phyloP scores from a whole-genome alignment of 805 yeast species.

The Wickerhamomyces tratensis region DNA sequence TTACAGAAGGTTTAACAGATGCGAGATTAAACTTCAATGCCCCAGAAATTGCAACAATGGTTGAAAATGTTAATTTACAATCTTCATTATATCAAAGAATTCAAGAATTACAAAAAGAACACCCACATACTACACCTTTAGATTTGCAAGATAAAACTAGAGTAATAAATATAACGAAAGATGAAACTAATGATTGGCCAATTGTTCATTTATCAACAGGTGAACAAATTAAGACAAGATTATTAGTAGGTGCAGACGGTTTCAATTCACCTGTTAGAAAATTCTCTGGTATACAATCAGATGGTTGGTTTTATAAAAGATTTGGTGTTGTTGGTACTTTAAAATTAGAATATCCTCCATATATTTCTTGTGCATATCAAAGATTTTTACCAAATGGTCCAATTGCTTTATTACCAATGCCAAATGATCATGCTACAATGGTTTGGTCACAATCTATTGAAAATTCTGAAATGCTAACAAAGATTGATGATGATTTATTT shows the following conservation, averaged over 20 bases:
- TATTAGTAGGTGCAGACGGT: conserved; percentile 95
- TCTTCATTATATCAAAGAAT: conserved; percentile 53
- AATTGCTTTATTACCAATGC: conserved; percentile 81
- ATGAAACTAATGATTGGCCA: conserved; percentile 58
- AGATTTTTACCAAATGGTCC: conserved; percentile 90
- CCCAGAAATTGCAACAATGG: conserved; percentile 69
- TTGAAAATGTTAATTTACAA: conserved; percentile 81
- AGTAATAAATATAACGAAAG: conserved; percentile 44
- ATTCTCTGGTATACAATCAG: conserved; percentile 69
- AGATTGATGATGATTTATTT: conserved; percentile 53
- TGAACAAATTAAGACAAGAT: conserved; percentile 48
- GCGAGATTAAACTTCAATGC: conserved; percentile 67
- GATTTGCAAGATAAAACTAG: conserved; percentile 56
- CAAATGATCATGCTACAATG: conserved; percentile 77
- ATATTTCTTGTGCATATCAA: conserved; percentile 80
- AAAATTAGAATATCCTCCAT: conserved; percentile 63
- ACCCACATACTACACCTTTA: conserved; percentile 16
- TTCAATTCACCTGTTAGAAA: conserved; percentile 86
- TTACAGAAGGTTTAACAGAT: conserved; percentile 74
- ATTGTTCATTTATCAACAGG: conserved; percentile 61
- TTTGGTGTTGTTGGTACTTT: conserved; percentile 93
- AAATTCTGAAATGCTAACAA: conserved; percentile 50
- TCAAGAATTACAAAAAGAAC: conserved; percentile 26
- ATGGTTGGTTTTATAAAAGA: conserved; percentile 87
- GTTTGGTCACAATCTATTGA: conserved; percentile 91